Conservation (phyloP, 2,329 filamentous ascomycete genomes). For the Esteya vermicola region DNA sequence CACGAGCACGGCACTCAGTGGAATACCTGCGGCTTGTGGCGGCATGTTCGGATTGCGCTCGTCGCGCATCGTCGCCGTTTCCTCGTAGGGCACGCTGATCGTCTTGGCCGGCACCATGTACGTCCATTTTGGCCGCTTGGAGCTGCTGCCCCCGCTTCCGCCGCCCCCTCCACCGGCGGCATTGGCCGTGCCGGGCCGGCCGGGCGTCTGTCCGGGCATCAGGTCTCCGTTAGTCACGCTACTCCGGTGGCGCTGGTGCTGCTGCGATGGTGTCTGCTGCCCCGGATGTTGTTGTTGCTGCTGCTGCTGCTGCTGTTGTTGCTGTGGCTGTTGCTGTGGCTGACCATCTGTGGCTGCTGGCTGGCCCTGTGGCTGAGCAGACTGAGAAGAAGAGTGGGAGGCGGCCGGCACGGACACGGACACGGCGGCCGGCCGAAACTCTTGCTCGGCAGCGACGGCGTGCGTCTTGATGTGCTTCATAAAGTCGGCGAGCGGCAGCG, state of each 20-base stretch:
- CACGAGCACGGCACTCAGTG: constrained; percentile 64
- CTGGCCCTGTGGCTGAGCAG: too few relatives aligned
- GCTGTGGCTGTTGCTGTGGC: constrained; percentile 2
- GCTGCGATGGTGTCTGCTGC: constrained; percentile 4
- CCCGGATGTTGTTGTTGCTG: constrained; percentile 1
- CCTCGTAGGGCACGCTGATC: constrained; percentile 38
- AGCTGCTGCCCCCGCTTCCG: constrained; percentile 8
- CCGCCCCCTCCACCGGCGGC: neutral
- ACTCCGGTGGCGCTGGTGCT: constrained; percentile 11
- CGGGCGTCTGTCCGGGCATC: constrained; percentile 2
- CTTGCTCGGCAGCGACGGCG: constrained; percentile 29
- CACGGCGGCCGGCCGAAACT: constrained; percentile 8
- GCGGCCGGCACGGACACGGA: neutral
- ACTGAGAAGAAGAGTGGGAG: too few relatives aligned
- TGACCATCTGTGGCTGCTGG: too few relatives aligned
- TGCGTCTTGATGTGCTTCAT: constrained; percentile 57
- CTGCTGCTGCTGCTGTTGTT: constrained; percentile 8
- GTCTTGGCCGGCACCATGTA: constrained; percentile 43
- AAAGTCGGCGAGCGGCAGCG: constrained; percentile 34
- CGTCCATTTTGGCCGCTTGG: constrained; percentile 21
- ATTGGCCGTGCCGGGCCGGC: neutral
- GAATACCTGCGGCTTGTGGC: constrained; percentile 58
- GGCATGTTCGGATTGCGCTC: constrained; percentile 42
- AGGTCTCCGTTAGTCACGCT: constrained; percentile 14
- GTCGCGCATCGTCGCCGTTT: constrained; percentile 41